A percentile compares a stretch with the other conserved stretches of the same genome.
phyloP scores from a whole-genome alignment of 1,284 basidiomycete genomes.

The Sphagnurus paluster region DNA sequence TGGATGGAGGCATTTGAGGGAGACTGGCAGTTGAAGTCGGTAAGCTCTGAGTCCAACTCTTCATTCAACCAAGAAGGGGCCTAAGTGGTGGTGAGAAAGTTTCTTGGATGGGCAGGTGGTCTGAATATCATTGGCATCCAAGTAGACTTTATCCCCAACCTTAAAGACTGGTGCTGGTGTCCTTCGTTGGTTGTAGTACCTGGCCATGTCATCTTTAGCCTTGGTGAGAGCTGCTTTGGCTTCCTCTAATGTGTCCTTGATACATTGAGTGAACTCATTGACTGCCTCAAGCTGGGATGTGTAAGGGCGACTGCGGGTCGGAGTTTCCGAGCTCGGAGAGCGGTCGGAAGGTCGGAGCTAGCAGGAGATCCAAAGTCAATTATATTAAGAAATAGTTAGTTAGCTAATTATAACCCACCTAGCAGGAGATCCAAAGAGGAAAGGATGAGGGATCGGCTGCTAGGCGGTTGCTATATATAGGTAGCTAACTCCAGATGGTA shows the following conservation, averaged over 20 bases:
- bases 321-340: no score
- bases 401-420: no score
- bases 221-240: conserved; percentile 14
- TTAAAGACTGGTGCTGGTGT: conserved; percentile 1
- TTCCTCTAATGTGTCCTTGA: conserved; percentile 13
- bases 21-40: conserved; percentile 23
- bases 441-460: no score
- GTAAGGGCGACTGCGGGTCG: no score
- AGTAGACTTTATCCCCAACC: conserved; percentile 29
- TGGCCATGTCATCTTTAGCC: conserved; percentile 13
- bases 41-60: background rate
- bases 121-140: conserved; percentile 27
- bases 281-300: conserved; percentile 7
- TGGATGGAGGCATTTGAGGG: conserved; percentile 30
- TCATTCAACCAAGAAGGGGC: conserved; percentile 35
- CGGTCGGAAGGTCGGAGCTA: no score
- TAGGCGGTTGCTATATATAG: no score
- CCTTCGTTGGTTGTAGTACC: conserved; percentile 12
- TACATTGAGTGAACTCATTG: conserved; percentile 17
- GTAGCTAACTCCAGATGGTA: no score
- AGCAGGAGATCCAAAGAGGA: no score
- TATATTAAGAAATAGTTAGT: no score
- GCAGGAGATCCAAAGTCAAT: no score
- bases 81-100: conserved; percentile 42
- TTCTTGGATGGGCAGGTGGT: conserved; percentile 31